Evolutionary conservation across 805 yeast species (phyloP).

Genomic region (Suhomyces canberraensis): DNA sequence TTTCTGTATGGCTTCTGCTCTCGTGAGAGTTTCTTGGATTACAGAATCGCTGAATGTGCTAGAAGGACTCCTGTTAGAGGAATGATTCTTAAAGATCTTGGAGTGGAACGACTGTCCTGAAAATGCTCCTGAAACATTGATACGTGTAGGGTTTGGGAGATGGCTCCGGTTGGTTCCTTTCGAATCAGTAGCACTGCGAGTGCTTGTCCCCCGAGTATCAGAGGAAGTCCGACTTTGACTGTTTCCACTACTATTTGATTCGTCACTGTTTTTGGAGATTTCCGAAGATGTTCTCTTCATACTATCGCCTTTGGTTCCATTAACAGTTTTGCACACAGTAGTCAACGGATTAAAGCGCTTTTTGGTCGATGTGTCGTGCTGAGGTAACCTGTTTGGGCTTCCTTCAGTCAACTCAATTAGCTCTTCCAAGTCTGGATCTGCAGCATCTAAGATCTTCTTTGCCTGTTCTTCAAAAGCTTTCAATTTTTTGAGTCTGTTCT

Average conservation of each 20-base stretch:
- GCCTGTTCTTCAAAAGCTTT: slow-evolving; percentile 34
- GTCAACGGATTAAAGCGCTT: neutral
- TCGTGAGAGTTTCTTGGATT: slow-evolving; percentile 1
- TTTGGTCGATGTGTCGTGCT: neutral
- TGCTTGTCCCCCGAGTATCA: neutral
- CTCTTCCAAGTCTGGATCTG: slow-evolving; percentile 11
- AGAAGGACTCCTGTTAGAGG: neutral
- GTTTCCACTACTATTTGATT: too few species aligned
- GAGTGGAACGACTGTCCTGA: neutral
- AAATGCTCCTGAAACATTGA: neutral
- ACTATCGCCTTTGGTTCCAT: neutral
- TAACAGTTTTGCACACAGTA: neutral
- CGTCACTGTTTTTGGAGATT: neutral
- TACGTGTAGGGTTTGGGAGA: neutral
- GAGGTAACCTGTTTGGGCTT: neutral
- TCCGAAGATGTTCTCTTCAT: neutral
- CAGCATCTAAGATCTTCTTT: slow-evolving; percentile 12
- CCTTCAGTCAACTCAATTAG: slow-evolving; percentile 6
- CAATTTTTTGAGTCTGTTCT: slow-evolving; percentile 50
- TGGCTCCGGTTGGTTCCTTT: neutral
- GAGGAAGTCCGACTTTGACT: too few species aligned
- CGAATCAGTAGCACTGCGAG: neutral
- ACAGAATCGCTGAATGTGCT: neutral
- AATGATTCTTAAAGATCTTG: neutral
- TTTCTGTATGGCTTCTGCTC: slow-evolving; percentile 22